Base-by-base conservation (phyloP, 2,329 filamentous ascomycete genomes). In the Neoarthrinium moseri region DNA sequence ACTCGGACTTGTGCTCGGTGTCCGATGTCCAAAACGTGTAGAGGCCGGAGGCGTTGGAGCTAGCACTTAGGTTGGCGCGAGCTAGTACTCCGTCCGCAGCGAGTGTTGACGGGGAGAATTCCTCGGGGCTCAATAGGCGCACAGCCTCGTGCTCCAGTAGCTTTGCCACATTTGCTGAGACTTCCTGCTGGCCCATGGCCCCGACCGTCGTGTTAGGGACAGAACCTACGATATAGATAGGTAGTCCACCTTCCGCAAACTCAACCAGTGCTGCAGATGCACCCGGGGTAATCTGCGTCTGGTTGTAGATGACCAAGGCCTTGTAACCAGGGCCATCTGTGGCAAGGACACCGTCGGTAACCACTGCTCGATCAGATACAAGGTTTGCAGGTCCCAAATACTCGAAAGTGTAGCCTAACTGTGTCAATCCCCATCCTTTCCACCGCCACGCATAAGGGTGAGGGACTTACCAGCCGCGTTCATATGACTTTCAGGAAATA, bases 261-360 rank as follows among this genome's bases (percentile, higher is more conserved):
- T 39, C 34, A 6, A 55, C 13, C 1, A 58, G 40, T 3, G 50
- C 50, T 10, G 50, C 35, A 4, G 53, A 51, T 5, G 51, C 49
- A 2, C 34, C 26, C 3, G 50, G 42, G 2, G 47, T 51, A 20
- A 57, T 55, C 24, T 43, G 45, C 18, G 49, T 51, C 43, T 61
- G 52, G 26, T 49, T 39, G 35, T 52, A 51, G 21, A 59, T 17
- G 8, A 56, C 45, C 3, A 61, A 27, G 2, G 56, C 54, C 37
- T 55, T 55, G 38, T 58, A 59, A 6, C 44, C 51, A 2, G 55
- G 52, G 2, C 57, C 54, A 12, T 57, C 51, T 6, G 52, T 43
- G 4, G 55, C 51, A 10, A 59, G 46, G n/a, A 55, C 20, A 4
- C 48, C 48, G 10, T 49, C 36, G 11, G 29, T 22, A 7, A 53